Evolutionary conservation across 1,139 yeast species (phyloP).

Genomic region (Pichia sp.): DNA sequence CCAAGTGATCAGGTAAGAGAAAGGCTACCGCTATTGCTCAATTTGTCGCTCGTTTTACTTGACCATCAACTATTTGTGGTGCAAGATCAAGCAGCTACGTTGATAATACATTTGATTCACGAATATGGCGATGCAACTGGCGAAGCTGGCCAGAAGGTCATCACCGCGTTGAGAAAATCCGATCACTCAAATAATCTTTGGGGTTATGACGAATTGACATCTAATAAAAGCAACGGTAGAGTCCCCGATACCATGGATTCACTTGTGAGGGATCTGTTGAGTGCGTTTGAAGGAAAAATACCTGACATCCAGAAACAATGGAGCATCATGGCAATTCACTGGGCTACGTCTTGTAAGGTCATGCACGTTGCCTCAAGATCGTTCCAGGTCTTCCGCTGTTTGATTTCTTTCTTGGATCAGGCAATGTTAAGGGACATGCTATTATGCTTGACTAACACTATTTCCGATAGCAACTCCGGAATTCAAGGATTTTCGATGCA

Average conservation of each 20-base stretch:
- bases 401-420: conserved; percentile 73
- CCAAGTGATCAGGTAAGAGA: conserved; percentile 49
- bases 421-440: conserved; percentile 91
- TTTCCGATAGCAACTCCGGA: conserved; percentile 80
- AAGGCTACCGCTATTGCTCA: conserved; percentile 72
- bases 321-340: conserved; percentile 75
- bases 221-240: conserved; percentile 72
- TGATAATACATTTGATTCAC: conserved; percentile 68
- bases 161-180: conserved; percentile 43
- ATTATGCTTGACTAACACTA: conserved; percentile 85
- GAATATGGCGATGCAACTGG: conserved; percentile 50
- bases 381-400: conserved; percentile 82
- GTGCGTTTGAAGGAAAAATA: conserved; percentile 39
- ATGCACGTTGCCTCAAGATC: conserved; percentile 96
- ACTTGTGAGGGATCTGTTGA: conserved; percentile 59
- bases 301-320: conserved; percentile 63
- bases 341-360: conserved; percentile 99
- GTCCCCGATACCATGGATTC: conserved; percentile 85
- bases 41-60: conserved; percentile 67
- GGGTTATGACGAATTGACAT: conserved; percentile 81
- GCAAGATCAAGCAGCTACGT: conserved; percentile 75
- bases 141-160: conserved; percentile 45
- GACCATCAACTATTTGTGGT: conserved; percentile 85
- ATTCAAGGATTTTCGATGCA: conserved; percentile 98
- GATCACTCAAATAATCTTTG: conserved; percentile 48